Evolutionary conservation across 2,329 filamentous ascomycete species (phyloP).

Genomic region (Fusarium burgessii): DNA sequence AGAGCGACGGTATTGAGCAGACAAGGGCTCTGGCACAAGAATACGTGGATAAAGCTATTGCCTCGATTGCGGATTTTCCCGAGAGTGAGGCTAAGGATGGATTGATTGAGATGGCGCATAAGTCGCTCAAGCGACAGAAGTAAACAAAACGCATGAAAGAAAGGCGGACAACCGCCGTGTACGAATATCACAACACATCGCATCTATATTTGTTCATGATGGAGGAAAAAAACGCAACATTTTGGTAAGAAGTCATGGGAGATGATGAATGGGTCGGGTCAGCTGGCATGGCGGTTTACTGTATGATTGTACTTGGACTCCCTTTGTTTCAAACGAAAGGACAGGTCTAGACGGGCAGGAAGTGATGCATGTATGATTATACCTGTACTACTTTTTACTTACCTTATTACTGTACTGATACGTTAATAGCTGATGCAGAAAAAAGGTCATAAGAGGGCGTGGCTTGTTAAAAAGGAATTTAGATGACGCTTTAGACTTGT

Average conservation of each 20-base stretch:
- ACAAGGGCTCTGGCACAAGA: constrained; percentile 91
- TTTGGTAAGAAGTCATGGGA: not conserved
- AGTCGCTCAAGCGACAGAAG: constrained; percentile 90
- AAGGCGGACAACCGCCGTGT: constrained; percentile 33
- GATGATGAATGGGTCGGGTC: constrained; percentile 12
- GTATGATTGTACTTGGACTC: constrained; percentile 34
- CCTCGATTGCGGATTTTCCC: constrained; percentile 85
- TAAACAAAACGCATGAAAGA: constrained; percentile 55
- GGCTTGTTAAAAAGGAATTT: not conserved
- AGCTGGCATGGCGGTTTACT: constrained; percentile 35
- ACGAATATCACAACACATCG: constrained; percentile 36
- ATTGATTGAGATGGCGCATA: constrained; percentile 91
- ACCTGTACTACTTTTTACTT: constrained; percentile 30
- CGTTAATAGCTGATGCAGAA: constrained; percentile 4
- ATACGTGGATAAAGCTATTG: constrained; percentile 88
- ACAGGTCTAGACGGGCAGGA: constrained; percentile 12
- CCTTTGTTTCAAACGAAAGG: constrained; percentile 21
- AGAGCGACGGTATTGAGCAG: constrained; percentile 90
- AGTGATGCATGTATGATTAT: constrained; percentile 42
- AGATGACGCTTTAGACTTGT: constrained; percentile 14
- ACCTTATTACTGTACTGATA: constrained; percentile 18
- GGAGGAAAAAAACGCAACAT: constrained; percentile 7
- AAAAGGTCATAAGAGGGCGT: constrained; percentile 5
- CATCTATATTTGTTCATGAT: constrained; percentile 24
- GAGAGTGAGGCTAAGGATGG: constrained; percentile 95